These are phyloP conservation scores for Peronosclerospora sorghi DNA, from an alignment of 352 stramenopile genomes.

Conservation along the genomic window DNA sequence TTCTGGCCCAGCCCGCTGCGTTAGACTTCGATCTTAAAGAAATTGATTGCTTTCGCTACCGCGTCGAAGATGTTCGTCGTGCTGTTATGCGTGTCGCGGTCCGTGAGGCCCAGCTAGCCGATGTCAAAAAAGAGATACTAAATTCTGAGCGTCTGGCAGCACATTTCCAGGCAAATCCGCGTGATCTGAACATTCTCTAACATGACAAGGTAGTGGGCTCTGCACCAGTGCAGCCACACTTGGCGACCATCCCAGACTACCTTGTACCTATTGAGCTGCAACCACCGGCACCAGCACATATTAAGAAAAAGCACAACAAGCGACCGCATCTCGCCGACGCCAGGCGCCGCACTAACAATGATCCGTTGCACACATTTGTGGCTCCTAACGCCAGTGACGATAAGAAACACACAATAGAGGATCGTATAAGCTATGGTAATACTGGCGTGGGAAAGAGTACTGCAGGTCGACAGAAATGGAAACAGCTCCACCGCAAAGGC, in stretches of 20 bases:
- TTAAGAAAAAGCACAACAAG: no score
- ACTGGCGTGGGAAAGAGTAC: no score
- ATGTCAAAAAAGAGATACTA: conserved; percentile 97
- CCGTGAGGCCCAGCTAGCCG: conserved; percentile 89
- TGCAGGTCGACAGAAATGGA: no score
- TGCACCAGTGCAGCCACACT: conserved; percentile 89
- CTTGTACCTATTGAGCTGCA: no score
- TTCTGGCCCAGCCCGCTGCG: conserved; percentile 88
- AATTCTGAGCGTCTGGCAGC: conserved; percentile 94
- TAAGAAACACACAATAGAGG: no score
- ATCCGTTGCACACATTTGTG: no score
- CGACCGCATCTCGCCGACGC: no score
- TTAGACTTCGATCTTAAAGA: conserved; percentile 96
- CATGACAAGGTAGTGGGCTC: conserved; percentile 94
- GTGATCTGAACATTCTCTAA: conserved; percentile 89
- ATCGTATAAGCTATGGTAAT: no score
- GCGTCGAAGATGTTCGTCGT: conserved; percentile 91
- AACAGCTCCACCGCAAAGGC: no score
- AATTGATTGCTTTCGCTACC: conserved; percentile 97
- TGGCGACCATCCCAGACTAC: conserved; percentile 94
- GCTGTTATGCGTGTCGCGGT: conserved; percentile 91
- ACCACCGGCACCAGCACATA: no score
- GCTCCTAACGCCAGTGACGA: no score
- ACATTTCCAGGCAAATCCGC: conserved; percentile 95
- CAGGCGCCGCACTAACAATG: no score